Evolutionary conservation across 2,329 filamentous ascomycete species (phyloP).

Genomic region (Neoarthrinium moseri): DNA sequence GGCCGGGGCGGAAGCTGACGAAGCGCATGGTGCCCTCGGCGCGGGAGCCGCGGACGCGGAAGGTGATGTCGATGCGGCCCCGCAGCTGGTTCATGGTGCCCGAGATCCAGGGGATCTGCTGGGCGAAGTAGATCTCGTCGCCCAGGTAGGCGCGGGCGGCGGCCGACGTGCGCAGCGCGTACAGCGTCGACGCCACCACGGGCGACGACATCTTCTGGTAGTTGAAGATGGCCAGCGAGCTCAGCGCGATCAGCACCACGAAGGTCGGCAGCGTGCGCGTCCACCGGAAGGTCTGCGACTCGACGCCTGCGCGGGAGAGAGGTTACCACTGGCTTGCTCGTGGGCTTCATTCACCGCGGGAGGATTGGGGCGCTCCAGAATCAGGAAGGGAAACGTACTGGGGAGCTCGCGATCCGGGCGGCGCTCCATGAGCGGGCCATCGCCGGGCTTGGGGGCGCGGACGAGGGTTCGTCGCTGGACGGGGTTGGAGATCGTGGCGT

Average conservation of each 20-base stretch:
- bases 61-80: constrained; percentile 83
- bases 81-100: constrained; percentile 92
- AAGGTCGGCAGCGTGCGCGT: constrained; percentile 78
- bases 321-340: constrained; percentile 11
- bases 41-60: constrained; percentile 80
- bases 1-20: constrained; percentile 65
- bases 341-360: too few species aligned
- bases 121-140: constrained; percentile 80
- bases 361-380: background rate
- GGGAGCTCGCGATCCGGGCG: constrained; percentile 66
- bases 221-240: constrained; percentile 92
- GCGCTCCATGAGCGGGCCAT: constrained; percentile 64
- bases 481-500: constrained; percentile 12
- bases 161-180: constrained; percentile 80
- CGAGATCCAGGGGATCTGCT: constrained; percentile 78
- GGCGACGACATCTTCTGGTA: constrained; percentile 94
- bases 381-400: constrained; percentile 40
- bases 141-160: constrained; percentile 76
- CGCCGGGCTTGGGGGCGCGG: constrained; percentile 56
- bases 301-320: constrained; percentile 32
- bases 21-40: constrained; percentile 75
- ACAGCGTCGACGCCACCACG: constrained; percentile 83
- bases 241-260: constrained; percentile 65
- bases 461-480: constrained; percentile 44
- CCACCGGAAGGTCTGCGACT: constrained; percentile 61